A percentile compares a stretch with the other conserved stretches of the same genome.
Evolutionary conservation across 371 early-diverging fungal genomes (phyloP).

Genomic region (Apophysomyces trapeziformis): DNA sequence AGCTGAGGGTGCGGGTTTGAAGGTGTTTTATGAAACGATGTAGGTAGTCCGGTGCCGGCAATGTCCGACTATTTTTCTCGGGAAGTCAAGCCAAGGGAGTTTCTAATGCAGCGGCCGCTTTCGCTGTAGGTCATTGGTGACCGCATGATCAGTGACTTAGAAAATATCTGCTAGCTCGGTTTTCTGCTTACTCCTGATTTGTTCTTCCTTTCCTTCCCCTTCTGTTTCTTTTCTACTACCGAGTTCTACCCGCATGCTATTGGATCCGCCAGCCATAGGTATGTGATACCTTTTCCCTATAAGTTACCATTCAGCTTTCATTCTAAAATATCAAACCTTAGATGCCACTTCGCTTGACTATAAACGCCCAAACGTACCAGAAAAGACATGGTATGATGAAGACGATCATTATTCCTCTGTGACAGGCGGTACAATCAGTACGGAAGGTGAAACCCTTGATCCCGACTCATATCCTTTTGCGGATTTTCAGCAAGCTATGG

Average conservation of each 20-base stretch:
- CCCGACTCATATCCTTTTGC: background rate
- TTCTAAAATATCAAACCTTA: background rate
- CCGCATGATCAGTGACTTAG: too few relatives aligned
- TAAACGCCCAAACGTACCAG: background rate
- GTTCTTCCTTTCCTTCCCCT: background rate
- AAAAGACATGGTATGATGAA: slow-evolving; percentile 11
- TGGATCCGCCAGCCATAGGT: background rate
- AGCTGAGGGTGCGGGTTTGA: too few relatives aligned
- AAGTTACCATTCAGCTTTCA: background rate
- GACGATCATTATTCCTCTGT: slow-evolving; percentile 5
- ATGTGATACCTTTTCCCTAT: background rate
- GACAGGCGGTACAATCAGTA: slow-evolving; percentile 14
- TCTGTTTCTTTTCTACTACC: background rate
- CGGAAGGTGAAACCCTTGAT: background rate
- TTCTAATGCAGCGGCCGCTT: too few relatives aligned
- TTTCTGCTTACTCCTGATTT: background rate
- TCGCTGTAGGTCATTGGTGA: too few relatives aligned
- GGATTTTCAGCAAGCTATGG: slow-evolving; percentile 9
- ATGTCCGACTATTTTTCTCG: too few relatives aligned
- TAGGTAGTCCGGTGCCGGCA: too few relatives aligned
- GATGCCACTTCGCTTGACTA: background rate
- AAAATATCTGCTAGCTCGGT: too few relatives aligned
- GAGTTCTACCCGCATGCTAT: background rate
- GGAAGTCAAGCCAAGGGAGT: too few relatives aligned
- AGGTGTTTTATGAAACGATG: too few relatives aligned